Evolutionary conservation across 1,139 yeast genomes (phyloP).

Genomic region (Scheffersomyces quercinus): DNA sequence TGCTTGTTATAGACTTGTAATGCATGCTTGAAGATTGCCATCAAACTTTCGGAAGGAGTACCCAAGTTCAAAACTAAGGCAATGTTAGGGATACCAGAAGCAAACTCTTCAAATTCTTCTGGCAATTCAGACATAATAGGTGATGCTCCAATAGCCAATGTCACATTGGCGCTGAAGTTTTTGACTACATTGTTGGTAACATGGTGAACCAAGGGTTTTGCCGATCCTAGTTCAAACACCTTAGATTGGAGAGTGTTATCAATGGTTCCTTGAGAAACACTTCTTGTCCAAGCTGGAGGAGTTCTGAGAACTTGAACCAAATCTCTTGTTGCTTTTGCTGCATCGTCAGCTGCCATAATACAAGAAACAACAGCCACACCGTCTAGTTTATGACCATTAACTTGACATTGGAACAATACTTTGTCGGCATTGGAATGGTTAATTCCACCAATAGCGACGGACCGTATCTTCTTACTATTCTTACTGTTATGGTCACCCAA

Average conservation of each 20-base stretch:
- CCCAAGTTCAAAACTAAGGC: constrained; percentile 77
- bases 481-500: constrained; percentile 39
- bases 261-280: not conserved
- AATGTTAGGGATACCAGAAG: constrained; percentile 49
- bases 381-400: constrained; percentile 54
- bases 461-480: constrained; percentile 33
- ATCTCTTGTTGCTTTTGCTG: constrained; percentile 53
- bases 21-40: constrained; percentile 53
- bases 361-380: constrained; percentile 90
- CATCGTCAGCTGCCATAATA: constrained; percentile 69
- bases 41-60: constrained; percentile 52
- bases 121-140: constrained; percentile 89
- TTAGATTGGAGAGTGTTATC: constrained; percentile 5
- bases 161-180: constrained; percentile 86
- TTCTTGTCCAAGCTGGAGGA: constrained; percentile 15
- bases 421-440: constrained; percentile 63
- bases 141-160: constrained; percentile 81
- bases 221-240: constrained; percentile 1
- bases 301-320: constrained; percentile 19
- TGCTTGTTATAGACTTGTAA: constrained; percentile 56
- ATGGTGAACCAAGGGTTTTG: constrained; percentile 74
- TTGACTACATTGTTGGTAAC: constrained; percentile 90
- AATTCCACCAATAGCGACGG: constrained; percentile 88
- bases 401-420: constrained; percentile 52
- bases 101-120: constrained; percentile 69